Conservation (phyloP, 306 rosid species). For the Luffa aegyptiaca region DNA sequence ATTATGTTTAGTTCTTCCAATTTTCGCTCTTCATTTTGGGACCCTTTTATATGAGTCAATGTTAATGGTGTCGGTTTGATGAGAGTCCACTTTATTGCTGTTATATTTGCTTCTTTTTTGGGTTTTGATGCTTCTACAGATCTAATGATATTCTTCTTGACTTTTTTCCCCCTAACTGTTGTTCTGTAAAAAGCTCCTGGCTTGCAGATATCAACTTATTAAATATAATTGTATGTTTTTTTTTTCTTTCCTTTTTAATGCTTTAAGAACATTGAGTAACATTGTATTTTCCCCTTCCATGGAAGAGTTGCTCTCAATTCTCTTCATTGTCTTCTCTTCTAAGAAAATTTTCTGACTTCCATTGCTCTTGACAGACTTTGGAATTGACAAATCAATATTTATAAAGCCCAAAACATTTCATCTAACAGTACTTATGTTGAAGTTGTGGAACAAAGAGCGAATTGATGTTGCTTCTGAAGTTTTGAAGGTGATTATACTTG, state of each 20-base stretch:
- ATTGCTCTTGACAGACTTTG: conserved; percentile 36
- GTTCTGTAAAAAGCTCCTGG: too few species aligned
- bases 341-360: conserved; percentile 12
- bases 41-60: not conserved
- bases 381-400: conserved; percentile 77
- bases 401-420: conserved; percentile 83
- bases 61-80: too few species aligned
- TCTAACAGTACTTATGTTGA: conserved; percentile 84
- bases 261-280: not conserved
- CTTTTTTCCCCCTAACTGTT: too few species aligned
- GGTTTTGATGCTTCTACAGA: too few species aligned
- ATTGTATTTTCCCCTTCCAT: not conserved
- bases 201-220: too few species aligned
- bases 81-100: too few species aligned
- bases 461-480: conserved; percentile 64
- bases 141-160: too few species aligned
- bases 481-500: conserved; percentile 40
- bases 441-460: conserved; percentile 86
- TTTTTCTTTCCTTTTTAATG: not conserved
- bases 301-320: not conserved
- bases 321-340: not conserved
- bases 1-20: not conserved
- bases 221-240: too few species aligned
- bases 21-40: not conserved
- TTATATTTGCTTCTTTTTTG: too few species aligned